Base-by-base conservation (phyloP, 352 stramenopile genomes). In the Phytophthora brassicae region DNA sequence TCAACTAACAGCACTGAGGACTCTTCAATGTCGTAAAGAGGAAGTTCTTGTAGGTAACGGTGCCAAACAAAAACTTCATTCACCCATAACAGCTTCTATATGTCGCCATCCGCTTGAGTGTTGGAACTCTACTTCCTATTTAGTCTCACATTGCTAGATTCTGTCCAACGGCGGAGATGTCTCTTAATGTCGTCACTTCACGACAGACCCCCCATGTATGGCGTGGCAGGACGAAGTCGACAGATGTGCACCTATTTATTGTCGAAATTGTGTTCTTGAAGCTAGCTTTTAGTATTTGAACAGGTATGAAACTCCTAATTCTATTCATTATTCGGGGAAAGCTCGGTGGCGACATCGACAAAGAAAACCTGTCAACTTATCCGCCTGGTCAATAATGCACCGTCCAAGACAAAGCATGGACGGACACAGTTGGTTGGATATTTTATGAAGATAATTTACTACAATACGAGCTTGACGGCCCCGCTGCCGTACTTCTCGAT, bases 401-500 rank as follows among this genome's bases (percentile, higher is more conserved):
- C 19, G 41, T 47, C 6, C 19, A 47, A 16, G 19, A 47, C 8
- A 47, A 47, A 2, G 41, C 17, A 4, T 47, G 41, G 41, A 47
- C 29, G 41, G 20, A 47, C 19, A 13, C 19, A 6, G 19, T 26
- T 17, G 19, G 41, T 11, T 47, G 41, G 41, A n/a, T 3, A n/a
- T 47, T 29, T 47, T 47, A 29, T 29, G 22, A 31, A 47, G 41
- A 12, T 17, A 47, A 47, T 17, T 4, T 47, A 14, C 16, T 63
- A 9, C 29, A 63, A 31, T 49, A 49, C 26, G 31, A 56, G 16
- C 33, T 63, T 19, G 24, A 47, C 20, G 6, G 33, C 19, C 55
- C 55, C n/a, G 45, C 61, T 42, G 23, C 59, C 22, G 35, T 64
- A 33, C 47, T 59, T 23, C 36, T 68, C 24, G 48, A 65, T 29